Base-by-base conservation (phyloP, 371 early-diverging fungal genomes). In the Rhizopus stolonifer region DNA sequence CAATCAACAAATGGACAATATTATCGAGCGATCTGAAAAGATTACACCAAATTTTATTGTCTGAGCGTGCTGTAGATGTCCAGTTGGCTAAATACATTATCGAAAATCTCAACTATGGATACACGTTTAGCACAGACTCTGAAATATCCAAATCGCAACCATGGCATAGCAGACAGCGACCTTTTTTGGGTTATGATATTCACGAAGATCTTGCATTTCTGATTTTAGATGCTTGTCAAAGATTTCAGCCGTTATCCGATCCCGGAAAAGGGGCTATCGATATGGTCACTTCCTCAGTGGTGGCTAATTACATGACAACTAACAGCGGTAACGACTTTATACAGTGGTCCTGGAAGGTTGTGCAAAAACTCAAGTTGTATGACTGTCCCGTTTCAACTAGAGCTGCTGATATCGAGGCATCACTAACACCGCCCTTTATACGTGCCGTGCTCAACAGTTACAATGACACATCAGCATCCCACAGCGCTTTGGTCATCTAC, bases 271-370 rank as follows among this genome's bases (percentile, higher is more conserved):
- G 64, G 18, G 53, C 61, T 23, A 49, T 74, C 50, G 49, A 63
- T 29, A 21, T 67, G 17, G 57, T 64, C 46, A 36, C 70, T 17
- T 56, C 69, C 32, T 15, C 58, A 46, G 52, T 62, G 52, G 36
- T 74, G 13, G 53, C 67, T 25, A 21, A 62, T 38, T 54, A 78
- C 53, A 45, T 65, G 29, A 21, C 63, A 18, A 39, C 42, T 13
- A 61, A 60, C 14, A 40, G 34, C 0, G 49, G 61, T 0, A 50
- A 51, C 14, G 70, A 69, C 19, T 61, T 75, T 24, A 68, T 80
- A 54, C 67, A 74, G 1, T 83, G 84, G 84, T 65, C 69, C 2
- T 81, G 82, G 82, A 48, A 46, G 5, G 67, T 79, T 18, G 56
- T 69, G 0, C 58, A 67, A 3, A 59, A 56, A n/a, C 58, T 83